Evolutionary conservation across 2,329 filamentous ascomycete genomes (phyloP).

Genomic region (Aureobasidium sp.): DNA sequence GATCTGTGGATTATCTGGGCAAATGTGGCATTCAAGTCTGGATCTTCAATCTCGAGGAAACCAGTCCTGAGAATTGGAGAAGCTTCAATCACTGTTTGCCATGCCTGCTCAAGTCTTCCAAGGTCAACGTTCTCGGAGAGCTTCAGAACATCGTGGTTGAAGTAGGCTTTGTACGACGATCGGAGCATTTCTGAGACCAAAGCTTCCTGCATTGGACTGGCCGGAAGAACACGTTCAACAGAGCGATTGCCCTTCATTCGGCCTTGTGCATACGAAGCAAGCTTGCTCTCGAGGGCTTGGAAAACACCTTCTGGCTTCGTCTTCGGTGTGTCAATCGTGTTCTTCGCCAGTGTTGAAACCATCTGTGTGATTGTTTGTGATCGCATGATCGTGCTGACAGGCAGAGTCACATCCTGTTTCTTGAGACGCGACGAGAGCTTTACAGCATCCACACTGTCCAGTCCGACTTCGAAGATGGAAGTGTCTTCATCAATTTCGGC

Average conservation of each 20-base stretch:
- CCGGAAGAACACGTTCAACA: constrained; percentile 56
- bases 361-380: constrained; percentile 60
- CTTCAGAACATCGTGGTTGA: constrained; percentile 71
- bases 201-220: constrained; percentile 76
- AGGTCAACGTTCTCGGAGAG: constrained; percentile 49
- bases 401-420: constrained; percentile 48
- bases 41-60: constrained; percentile 59
- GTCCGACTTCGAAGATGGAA: constrained; percentile 69
- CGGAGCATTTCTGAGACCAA: constrained; percentile 76
- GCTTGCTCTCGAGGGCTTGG: neutral
- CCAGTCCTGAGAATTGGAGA: constrained; percentile 68
- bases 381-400: constrained; percentile 70
- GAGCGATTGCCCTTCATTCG: neutral
- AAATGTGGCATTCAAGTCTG: constrained; percentile 45
- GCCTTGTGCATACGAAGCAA: constrained; percentile 12
- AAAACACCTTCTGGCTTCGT: neutral
- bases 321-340: neutral
- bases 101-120: constrained; percentile 49
- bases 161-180: constrained; percentile 68
- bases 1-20: constrained; percentile 44
- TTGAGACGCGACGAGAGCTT: constrained; percentile 68
- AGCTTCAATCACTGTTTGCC: constrained; percentile 47
- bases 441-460: constrained; percentile 89
- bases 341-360: constrained; percentile 22
- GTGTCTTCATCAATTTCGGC: constrained; percentile 47